Base-by-base conservation (phyloP, 305 asterid genomes). In the Solanum aculeatissimum region DNA sequence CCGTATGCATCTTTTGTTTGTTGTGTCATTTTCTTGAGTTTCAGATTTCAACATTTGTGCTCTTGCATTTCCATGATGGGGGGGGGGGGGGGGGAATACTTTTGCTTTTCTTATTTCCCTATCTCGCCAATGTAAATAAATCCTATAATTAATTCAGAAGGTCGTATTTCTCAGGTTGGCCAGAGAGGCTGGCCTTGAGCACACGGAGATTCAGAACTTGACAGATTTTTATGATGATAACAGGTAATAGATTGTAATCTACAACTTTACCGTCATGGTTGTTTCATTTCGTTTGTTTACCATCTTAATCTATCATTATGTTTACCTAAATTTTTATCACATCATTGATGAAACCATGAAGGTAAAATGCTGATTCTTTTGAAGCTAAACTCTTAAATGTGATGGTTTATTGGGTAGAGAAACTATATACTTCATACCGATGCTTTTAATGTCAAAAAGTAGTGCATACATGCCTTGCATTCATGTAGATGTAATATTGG, bases 181-280 rank as follows among this genome's bases (percentile, higher is more conserved):
- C 83, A 92, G 99, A 89, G 99, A 95, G 70, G 96, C 97, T 89
- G 99, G 98, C 84, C 96, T 96, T 82, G 98, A 96, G 86, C 92
- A 93, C 68, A 84, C 91, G 65, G 99, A 96, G 92, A 90, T 96
- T 88, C 97, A 94, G 89, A 96, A 95, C 90, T 88, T 96, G 92
- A 94, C 97, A 27, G 99, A 96, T 43, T 96, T 96, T 88, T 96
- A 91, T 80, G 99, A 96, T 80, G 99, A 96, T 91, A 91, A 93
- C 85, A 96, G 97, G 98, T 96, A 85, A 86, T 53, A 63, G 65
- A 54, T 87, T 71, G 84, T 38, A 69, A 53, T 11, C 57, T 60
- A 82, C 54, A 23, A 47, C 43, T 69, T 53, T 16, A 53, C 21
- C 53, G 9, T 29, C 54, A 53, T 53, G 83, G 47, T 29, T 78